phyloP scores from a whole-genome alignment of 495 filamentous ascomycete genomes.

The Hypomontagnella submonticulosa region DNA sequence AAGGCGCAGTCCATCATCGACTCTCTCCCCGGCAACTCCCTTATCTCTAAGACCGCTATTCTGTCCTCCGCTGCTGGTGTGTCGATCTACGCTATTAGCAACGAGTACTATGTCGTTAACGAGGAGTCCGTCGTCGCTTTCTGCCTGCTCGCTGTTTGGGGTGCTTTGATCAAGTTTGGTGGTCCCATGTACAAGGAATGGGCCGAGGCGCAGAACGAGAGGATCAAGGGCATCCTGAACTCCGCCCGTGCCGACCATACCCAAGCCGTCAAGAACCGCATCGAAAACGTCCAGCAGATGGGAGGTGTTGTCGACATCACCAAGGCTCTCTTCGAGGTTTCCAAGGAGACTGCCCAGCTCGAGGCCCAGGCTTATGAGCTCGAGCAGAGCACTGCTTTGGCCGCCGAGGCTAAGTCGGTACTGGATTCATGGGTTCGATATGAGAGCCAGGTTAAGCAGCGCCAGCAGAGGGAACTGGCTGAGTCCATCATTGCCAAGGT shows the following conservation, averaged over 20 bases:
- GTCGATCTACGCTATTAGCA: constrained; percentile 95
- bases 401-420: constrained; percentile 90
- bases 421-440: constrained; percentile 99
- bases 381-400: constrained; percentile 91
- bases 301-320: constrained; percentile 93
- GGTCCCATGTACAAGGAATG: constrained; percentile 92
- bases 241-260: constrained; percentile 93
- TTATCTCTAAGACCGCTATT: constrained; percentile 94
- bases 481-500: constrained; percentile 94
- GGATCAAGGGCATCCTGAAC: constrained; percentile 93
- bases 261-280: constrained; percentile 90
- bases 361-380: constrained; percentile 97
- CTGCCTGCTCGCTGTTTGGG: constrained; percentile 89
- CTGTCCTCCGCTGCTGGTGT: constrained; percentile 91
- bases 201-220: constrained; percentile 85
- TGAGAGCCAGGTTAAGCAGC: constrained; percentile 97
- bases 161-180: constrained; percentile 86
- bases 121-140: constrained; percentile 95
- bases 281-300: constrained; percentile 92
- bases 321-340: constrained; percentile 96
- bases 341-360: constrained; percentile 97
- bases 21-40: constrained; percentile 82
- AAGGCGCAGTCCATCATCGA: constrained; percentile 97
- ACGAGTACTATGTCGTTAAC: constrained; percentile 99
- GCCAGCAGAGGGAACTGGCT: constrained; percentile 95